These are phyloP conservation scores for Aspergillus caelatus DNA, from an alignment of 2,329 filamentous ascomycete genomes.

Conservation along the genomic window DNA sequence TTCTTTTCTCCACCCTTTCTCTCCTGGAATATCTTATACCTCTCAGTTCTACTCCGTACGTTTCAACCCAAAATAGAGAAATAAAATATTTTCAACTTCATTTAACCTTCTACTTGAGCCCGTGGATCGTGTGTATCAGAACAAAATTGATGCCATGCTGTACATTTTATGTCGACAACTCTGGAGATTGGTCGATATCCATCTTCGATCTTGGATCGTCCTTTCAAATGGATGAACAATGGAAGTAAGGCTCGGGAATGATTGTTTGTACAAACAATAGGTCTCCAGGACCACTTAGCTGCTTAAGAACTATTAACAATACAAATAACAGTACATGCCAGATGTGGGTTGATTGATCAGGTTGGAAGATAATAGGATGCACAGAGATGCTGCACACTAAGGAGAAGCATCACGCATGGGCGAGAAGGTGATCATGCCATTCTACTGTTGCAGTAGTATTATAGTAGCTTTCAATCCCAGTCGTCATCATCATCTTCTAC, in stretches of 20 bases:
- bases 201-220: neutral
- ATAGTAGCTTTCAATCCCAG: slow-evolving; percentile 53
- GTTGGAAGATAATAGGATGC: neutral
- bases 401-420: neutral
- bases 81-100: too few species aligned
- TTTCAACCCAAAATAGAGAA: too few species aligned
- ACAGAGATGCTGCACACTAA: neutral
- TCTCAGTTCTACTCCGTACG: too few species aligned
- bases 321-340: neutral
- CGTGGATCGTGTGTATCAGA: too few species aligned
- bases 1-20: too few species aligned
- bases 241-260: neutral
- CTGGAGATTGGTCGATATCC: neutral
- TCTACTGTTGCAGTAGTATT: neutral
- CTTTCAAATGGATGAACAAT: neutral
- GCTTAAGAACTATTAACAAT: neutral
- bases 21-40: too few species aligned
- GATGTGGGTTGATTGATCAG: neutral
- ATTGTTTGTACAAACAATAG: neutral
- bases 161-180: neutral
- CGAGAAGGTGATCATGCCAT: neutral
- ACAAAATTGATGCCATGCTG: neutral
- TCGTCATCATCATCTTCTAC: slow-evolving; percentile 57
- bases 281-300: neutral
- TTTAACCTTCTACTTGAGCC: too few species aligned